phyloP scores from a whole-genome alignment of 352 stramenopile genomes.

The Phytopythium litorale region DNA sequence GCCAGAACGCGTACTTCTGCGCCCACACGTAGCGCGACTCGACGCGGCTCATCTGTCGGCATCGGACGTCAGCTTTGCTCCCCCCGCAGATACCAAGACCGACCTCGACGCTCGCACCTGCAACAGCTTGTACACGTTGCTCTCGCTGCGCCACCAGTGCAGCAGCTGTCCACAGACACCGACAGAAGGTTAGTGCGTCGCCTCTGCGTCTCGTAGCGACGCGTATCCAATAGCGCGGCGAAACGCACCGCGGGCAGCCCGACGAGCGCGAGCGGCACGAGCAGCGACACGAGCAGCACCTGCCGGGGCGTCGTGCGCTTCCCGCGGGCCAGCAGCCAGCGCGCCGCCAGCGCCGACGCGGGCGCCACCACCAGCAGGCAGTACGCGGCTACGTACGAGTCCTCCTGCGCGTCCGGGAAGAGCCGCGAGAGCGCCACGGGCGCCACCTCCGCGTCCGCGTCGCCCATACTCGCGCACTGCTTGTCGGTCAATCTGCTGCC shows the following conservation, averaged over 20 bases:
- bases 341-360: slow-evolving; percentile 26
- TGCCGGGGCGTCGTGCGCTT: slow-evolving; percentile 39
- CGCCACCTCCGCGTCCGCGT: background rate
- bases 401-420: slow-evolving; percentile 40
- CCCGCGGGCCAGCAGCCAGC: slow-evolving; percentile 28
- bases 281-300: slow-evolving; percentile 39
- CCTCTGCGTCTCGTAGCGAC: background rate
- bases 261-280: slow-evolving; percentile 37
- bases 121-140: slow-evolving; percentile 27
- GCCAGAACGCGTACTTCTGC: slow-evolving; percentile 59
- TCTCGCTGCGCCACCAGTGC: slow-evolving; percentile 22
- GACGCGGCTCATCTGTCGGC: slow-evolving; percentile 42
- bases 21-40: slow-evolving; percentile 50
- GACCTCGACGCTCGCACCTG: slow-evolving; percentile 1
- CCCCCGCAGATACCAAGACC: too few species aligned
- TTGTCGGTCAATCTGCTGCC: background rate
- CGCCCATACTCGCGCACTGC: background rate
- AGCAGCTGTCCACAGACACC: background rate
- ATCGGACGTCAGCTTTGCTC: background rate
- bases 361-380: slow-evolving; percentile 44
- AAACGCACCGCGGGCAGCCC: slow-evolving; percentile 29
- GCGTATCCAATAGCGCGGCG: background rate
- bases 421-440: slow-evolving; percentile 33
- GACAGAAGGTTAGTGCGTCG: background rate
- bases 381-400: slow-evolving; percentile 39